Base-by-base conservation (phyloP, 2,329 filamentous ascomycete species). In the Epichloe sp. region DNA sequence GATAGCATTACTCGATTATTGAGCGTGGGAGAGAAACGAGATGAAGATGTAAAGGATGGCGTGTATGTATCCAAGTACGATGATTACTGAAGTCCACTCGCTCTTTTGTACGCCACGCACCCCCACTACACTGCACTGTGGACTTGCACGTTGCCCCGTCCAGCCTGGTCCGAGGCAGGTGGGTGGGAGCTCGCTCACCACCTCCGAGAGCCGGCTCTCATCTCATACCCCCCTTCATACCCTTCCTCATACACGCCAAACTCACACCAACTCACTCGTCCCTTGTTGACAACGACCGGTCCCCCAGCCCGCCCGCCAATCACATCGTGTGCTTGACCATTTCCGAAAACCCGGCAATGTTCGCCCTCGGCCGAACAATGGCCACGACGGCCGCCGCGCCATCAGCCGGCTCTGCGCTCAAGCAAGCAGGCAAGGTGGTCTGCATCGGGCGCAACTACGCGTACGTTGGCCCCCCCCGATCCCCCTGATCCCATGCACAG, bases 381-480 rank as follows among this genome's bases (percentile, higher is more conserved):
- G 65, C 65, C 53, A 68, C 60, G 15, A 57, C 67, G 64, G 67
- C 68, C 40, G 63, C 72, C 42, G 65, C 69, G 58, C 50, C 42
- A 36, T 51, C 41, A 19, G 31, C 48, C 34, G 71, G 72, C 52
- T 71, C 73, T 44, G 68, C 69, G 23, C 63, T 79, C 51, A 76
- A 71, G 62, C 71, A 75, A 49, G 79, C 79, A 23, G 74, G 78
- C 55, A 88, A 95, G 75, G 80, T 95, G 51, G 85, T 95, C 65
- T 96, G 91, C 71, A 94, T 97, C 64, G 88, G 89, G 60, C 81
- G 93, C 61, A 95, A 98, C 75, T 98, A 96, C 77, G 91, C 90
- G 86, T 93, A 70, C 66, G 84, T 70, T 10, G n/a, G 40, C 44
- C 52, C 53, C 19, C 19, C 19, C 19, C 19, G 3, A 21, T 21